phyloP scores from a whole-genome alignment of 1,284 basidiomycete genomes.

The Naganishia albida region DNA sequence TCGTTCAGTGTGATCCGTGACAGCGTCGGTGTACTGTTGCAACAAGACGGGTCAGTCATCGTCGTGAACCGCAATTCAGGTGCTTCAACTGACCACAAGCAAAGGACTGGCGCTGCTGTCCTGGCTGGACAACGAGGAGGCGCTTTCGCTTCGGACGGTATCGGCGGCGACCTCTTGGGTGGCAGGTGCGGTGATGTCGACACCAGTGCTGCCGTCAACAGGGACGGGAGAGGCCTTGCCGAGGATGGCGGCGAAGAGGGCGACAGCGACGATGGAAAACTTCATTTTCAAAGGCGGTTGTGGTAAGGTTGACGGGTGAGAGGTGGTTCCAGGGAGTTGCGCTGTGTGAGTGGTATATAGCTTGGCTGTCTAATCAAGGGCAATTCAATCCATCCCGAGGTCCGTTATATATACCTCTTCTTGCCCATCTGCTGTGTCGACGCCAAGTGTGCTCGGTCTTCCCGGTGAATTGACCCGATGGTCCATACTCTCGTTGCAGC shows the following conservation, averaged over 20 bases:
- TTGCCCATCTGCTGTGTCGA: too few relatives aligned
- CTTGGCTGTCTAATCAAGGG: too few relatives aligned
- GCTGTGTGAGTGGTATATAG: not conserved
- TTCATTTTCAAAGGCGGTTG: slow-evolving; percentile 9
- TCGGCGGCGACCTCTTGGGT: slow-evolving; percentile 2
- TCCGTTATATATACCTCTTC: slow-evolving; percentile 5
- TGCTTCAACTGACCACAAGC: slow-evolving; percentile 6
- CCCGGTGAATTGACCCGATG: too few relatives aligned
- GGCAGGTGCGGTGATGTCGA: not conserved
- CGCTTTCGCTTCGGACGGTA: not conserved
- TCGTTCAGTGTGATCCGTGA: not conserved
- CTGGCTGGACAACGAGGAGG: slow-evolving; percentile 3
- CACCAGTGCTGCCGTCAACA: not conserved
- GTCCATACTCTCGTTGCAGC: too few relatives aligned
- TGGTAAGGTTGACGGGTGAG: not conserved
- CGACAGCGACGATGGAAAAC: slow-evolving; percentile 65
- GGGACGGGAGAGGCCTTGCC: slow-evolving; percentile 27
- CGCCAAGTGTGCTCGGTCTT: too few relatives aligned
- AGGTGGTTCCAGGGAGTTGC: not conserved
- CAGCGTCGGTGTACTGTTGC: not conserved
- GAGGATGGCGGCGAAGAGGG: slow-evolving; percentile 38
- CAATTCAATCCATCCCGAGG: too few relatives aligned
- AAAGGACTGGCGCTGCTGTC: slow-evolving; percentile 1
- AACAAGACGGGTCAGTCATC: not conserved
- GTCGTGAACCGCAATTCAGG: not conserved